A percentile compares a stretch with the other conserved stretches of the same genome.
Conservation (phyloP, 352 stramenopile species). For the Pythium aristosporum region DNA sequence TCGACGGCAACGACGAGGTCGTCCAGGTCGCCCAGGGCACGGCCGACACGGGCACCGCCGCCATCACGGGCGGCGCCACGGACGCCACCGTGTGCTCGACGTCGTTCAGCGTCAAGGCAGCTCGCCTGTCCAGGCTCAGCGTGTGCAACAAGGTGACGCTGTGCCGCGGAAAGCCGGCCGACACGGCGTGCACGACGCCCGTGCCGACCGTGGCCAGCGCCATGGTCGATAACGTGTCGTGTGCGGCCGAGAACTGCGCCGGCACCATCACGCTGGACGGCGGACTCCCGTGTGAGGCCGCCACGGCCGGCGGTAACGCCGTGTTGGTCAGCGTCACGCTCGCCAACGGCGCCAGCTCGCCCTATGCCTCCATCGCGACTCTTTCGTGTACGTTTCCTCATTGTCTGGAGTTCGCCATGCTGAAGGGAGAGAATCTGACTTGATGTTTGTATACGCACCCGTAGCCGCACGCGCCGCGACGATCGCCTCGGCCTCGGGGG, state of each 20-base stretch:
- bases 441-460: no score
- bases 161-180: conserved; percentile 44
- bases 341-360: conserved; percentile 46
- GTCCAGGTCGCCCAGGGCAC: conserved; percentile 51
- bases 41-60: conserved; percentile 30
- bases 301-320: conserved; percentile 29
- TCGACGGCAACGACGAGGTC: conserved; percentile 33
- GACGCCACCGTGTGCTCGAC: conserved; percentile 49
- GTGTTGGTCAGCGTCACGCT: conserved; percentile 57
- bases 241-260: conserved; percentile 42
- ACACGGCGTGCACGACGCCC: conserved; percentile 46
- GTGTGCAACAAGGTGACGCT: conserved; percentile 61
- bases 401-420: no score
- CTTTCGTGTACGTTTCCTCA: conserved; percentile 32
- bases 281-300: conserved; percentile 48
- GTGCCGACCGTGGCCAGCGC: conserved; percentile 28
- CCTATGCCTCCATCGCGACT: conserved; percentile 41
- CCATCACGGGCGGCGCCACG: conserved; percentile 9
- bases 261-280: conserved; percentile 46
- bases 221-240: conserved; percentile 42
- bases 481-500: conserved; percentile 9
- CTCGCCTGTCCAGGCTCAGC: conserved; percentile 46
- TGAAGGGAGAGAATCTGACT: background rate
- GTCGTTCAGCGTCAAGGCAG: conserved; percentile 42
- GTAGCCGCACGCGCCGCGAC: conserved; percentile 17